Conservation (phyloP, 495 filamentous ascomycete genomes). For the Neurospora sp. region DNA sequence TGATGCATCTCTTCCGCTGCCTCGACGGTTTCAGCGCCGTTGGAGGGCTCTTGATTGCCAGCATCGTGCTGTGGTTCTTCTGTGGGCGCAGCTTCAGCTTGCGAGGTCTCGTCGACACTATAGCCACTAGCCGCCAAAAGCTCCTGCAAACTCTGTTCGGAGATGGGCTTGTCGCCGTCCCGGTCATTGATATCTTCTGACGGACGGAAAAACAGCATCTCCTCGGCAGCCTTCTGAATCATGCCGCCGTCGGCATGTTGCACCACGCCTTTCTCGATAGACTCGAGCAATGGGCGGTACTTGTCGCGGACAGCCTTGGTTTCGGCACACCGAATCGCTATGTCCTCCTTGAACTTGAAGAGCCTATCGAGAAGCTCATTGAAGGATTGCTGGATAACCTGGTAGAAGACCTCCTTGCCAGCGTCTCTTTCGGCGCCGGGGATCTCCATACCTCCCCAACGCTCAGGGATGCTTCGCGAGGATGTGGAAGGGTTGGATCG, state of each 20-base stretch:
- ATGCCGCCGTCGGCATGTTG: background rate
- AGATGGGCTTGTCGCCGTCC: conserved; percentile 10
- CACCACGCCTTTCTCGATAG: conserved; percentile 29
- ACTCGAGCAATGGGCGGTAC: conserved; percentile 34
- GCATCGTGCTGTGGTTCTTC: conserved; percentile 5
- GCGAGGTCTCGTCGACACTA: conserved; percentile 16
- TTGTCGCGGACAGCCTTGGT: conserved; percentile 52
- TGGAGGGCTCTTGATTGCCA: background rate
- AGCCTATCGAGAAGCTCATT: conserved; percentile 84
- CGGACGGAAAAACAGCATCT: background rate
- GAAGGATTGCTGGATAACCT: conserved; percentile 79
- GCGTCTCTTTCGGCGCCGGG: conserved; percentile 72
- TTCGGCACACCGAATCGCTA: conserved; percentile 56
- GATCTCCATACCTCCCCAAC: conserved; percentile 76
- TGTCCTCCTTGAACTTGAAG: conserved; percentile 71
- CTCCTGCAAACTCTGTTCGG: conserved; percentile 35
- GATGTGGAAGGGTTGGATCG: conserved; percentile 73
- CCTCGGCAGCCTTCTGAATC: background rate
- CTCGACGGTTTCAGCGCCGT: conserved; percentile 3
- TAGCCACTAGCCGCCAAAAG: conserved; percentile 44
- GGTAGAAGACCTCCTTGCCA: conserved; percentile 81
- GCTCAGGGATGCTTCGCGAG: conserved; percentile 67
- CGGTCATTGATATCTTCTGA: background rate
- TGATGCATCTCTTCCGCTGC: conserved; percentile 7
- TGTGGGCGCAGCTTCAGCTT: background rate